Evolutionary conservation across 768 basidiomycete genomes (phyloP), one percentile per base, ranked within the genome.

Genomic region (Rhizopogon salebrosus): DNA sequence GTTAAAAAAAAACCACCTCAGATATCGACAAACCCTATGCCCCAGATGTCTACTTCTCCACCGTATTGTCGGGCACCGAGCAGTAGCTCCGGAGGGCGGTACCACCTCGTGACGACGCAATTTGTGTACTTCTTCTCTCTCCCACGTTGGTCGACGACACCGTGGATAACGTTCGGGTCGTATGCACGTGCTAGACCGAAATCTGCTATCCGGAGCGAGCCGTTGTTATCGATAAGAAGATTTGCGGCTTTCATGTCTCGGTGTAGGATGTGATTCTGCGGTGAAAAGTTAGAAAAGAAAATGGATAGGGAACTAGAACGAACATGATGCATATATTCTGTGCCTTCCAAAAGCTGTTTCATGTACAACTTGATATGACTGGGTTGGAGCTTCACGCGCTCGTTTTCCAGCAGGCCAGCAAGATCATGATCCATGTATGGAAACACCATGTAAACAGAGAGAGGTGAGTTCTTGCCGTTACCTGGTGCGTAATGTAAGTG

Each of bases 381-480:
- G 7, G 86, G 83, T 46, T 81, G 80, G 3, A 95, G 74, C 60
- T 87, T 86, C 54, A 94, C 94, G 24, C 88, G 80, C 54, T 90
- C 87, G 64, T 98, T 98, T 69, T 95, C 92, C 54, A 99, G 72
- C 36, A 98, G 69, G 3, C 97, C 97, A 2, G 95, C 93, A 10
- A 99, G 82, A 70, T 99, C 97, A 62, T 99, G 95, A 62, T 98
- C 97, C 97, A 98, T 98, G 71, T 98, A 99, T 0, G 97, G 97
- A 63, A 98, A 99, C 38, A 98, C 95, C 93, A 98, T 97, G 71
- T 91, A 97, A 13, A 98, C 91, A 4, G 90, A 91, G 50, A 92
- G 72, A 23, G 87, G 83, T 11, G 68, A 65, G 41, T 85, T 83
- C 56, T 80, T 83, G 10, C 78, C 80, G 54, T 76, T 86, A 64